Evolutionary conservation across 2,329 filamentous ascomycete genomes (phyloP).

Genomic region (Grosmannia serpens): DNA sequence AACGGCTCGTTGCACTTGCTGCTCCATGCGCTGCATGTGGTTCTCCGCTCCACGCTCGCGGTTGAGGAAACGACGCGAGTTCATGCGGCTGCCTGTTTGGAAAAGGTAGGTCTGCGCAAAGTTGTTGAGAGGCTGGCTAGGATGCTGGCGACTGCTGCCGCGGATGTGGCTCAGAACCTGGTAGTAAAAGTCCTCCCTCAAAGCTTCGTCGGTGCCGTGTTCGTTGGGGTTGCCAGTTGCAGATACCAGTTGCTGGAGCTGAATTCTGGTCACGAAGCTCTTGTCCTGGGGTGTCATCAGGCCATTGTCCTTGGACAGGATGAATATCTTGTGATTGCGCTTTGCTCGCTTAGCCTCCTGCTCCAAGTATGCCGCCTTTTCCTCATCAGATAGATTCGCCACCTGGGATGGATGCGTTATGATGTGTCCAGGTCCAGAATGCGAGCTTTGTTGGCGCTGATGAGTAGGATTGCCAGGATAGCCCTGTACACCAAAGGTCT

Average conservation of each 20-base stretch:
- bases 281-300: conserved; percentile 99
- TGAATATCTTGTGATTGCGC: conserved; percentile 94
- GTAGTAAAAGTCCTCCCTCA: conserved; percentile 95
- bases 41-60: conserved; percentile 73
- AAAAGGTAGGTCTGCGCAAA: conserved; percentile 97
- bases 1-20: conserved; percentile 93
- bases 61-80: conserved; percentile 56
- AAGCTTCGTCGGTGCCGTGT: conserved; percentile 63
- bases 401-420: conserved; percentile 59
- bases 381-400: conserved; percentile 67
- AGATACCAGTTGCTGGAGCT: conserved; percentile 88
- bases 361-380: conserved; percentile 71
- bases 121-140: conserved; percentile 84
- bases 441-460: conserved; percentile 41
- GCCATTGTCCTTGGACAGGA: conserved; percentile 87
- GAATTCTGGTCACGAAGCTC: conserved; percentile 97
- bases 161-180: conserved; percentile 94
- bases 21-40: conserved; percentile 97
- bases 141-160: conserved; percentile 78
- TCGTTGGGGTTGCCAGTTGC: conserved; percentile 82
- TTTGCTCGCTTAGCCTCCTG: conserved; percentile 94
- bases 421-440: conserved; percentile 40
- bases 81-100: conserved; percentile 79
- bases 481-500: conserved; percentile 25
- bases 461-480: conserved; percentile 18